Evolutionary conservation across 148 eudicot genomes (phyloP).

Genomic region (Vaccinium vitisidaea): DNA sequence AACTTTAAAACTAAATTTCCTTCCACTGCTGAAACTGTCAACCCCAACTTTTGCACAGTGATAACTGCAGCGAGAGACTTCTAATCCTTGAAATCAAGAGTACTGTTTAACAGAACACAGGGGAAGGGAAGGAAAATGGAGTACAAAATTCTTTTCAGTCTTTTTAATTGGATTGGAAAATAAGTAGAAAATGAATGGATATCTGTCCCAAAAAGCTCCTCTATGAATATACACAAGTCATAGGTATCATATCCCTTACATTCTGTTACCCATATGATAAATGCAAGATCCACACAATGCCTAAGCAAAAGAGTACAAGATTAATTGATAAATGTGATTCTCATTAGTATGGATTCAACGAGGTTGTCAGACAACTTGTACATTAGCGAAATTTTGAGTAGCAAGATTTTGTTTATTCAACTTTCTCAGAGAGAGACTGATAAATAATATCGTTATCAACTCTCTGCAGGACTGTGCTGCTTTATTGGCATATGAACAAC

Average conservation of each 20-base stretch:
- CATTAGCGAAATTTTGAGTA: background rate
- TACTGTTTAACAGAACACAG: background rate
- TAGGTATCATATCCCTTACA: background rate
- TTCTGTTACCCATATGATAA: background rate
- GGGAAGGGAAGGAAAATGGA: background rate
- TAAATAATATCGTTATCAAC: background rate
- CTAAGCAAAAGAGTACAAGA: background rate
- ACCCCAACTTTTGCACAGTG: background rate
- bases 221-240: background rate
- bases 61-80: background rate
- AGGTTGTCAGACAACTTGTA: background rate
- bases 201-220: background rate
- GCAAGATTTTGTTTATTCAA: background rate
- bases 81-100: background rate
- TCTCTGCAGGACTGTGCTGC: slow-evolving; percentile 74
- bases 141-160: background rate
- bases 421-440: background rate
- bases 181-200: background rate
- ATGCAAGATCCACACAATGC: background rate
- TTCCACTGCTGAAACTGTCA: background rate
- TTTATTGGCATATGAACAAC: slow-evolving; percentile 82
- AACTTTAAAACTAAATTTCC: background rate
- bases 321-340: background rate
- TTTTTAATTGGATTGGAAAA: background rate
- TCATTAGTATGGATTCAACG: background rate